A percentile compares a stretch with the other conserved stretches of the same genome.
Conservation (phyloP, 805 yeast genomes). For the Hagleromyces aurorensis region DNA sequence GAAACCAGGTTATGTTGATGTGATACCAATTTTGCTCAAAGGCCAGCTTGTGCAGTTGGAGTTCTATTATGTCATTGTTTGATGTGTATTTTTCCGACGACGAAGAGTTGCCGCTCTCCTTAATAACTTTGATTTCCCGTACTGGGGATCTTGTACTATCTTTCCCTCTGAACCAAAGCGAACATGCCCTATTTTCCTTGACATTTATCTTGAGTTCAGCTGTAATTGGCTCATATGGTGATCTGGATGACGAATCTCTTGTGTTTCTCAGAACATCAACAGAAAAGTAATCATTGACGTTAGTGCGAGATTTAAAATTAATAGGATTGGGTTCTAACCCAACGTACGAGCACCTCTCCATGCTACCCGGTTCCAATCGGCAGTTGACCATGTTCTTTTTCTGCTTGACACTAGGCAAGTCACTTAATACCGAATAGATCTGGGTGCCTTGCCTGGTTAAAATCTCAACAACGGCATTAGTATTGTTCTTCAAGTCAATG, state of each 20-base stretch:
- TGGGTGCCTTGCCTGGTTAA: constrained; percentile 43
- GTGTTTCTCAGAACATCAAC: constrained; percentile 46
- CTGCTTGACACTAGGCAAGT: constrained; percentile 56
- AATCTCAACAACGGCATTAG: constrained; percentile 37
- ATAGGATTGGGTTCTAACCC: constrained; percentile 43
- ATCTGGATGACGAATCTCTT: constrained; percentile 35
- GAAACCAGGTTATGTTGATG: constrained; percentile 71
- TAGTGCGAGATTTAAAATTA: constrained; percentile 31
- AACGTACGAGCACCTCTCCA: constrained; percentile 45
- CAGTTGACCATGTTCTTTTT: constrained; percentile 31
- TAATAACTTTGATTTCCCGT: constrained; percentile 48
- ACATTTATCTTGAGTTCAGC: constrained; percentile 56
- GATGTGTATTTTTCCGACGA: constrained; percentile 41
- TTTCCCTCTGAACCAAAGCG: constrained; percentile 48
- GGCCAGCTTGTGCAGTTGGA: constrained; percentile 56
- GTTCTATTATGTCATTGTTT: constrained; percentile 53
- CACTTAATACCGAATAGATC: constrained; percentile 40
- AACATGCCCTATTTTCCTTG: constrained; percentile 58
- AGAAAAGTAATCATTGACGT: constrained; percentile 36
- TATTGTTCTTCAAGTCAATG: constrained; percentile 37
- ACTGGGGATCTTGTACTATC: constrained; percentile 47
- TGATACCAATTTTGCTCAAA: constrained; percentile 49
- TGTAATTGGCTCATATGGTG: constrained; percentile 55
- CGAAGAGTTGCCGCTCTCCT: constrained; percentile 21
- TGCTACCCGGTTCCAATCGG: constrained; percentile 35